Evolutionary conservation across 345 rosid genomes (phyloP), one percentile per base, ranked within the genome.

Genomic region (Durio zibethinus): DNA sequence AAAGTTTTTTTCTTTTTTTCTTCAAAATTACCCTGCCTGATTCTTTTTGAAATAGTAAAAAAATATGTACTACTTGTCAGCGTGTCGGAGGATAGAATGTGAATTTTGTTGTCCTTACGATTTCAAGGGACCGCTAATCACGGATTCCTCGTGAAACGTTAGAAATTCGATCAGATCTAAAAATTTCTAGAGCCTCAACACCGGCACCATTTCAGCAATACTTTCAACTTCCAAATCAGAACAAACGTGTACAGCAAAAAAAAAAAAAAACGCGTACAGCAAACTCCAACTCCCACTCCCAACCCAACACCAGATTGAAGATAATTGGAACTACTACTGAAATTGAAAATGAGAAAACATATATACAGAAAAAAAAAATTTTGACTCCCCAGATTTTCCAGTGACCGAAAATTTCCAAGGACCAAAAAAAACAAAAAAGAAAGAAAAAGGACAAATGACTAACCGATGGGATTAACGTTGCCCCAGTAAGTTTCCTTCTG

Each of bases 401-500:
- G 23, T 10, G 20, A 29, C 75, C 61, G 31, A 33, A 59, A 36
- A 8, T 15, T 43, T 77, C 48, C 23, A 15, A 50, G 1, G 20
- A 36, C 9, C 40, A 25, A 12, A 27, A 62, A 12, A 5, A 25
- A 5, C 7, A 36, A 53, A 20, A 16, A 45, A 70, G 12, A 69
- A 29, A 69, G 43, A 27, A n/a, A 9, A 11, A 14, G 50, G 68
- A 35, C 64, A 36, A 10, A 6, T 12, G 1, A 43, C 78, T 59
- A 77, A 94, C 99, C 99, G 82, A 96, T 96, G 80, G 99, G 99
- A 83, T 96, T 96, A 81, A 96, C 99, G 90, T 96, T 96, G 84
- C 99, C 99, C 99, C 99, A 96, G 86, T 96, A 96, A 60, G 98
- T 96, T 90, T 96, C 99, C 60, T 91, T 93, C 90, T 96, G 99